Percentiles rank a stretch among this genome's conserved stretches.
phyloP scores from a whole-genome alignment of 257 asterid genomes.

The Craterostigma plantagineum region DNA sequence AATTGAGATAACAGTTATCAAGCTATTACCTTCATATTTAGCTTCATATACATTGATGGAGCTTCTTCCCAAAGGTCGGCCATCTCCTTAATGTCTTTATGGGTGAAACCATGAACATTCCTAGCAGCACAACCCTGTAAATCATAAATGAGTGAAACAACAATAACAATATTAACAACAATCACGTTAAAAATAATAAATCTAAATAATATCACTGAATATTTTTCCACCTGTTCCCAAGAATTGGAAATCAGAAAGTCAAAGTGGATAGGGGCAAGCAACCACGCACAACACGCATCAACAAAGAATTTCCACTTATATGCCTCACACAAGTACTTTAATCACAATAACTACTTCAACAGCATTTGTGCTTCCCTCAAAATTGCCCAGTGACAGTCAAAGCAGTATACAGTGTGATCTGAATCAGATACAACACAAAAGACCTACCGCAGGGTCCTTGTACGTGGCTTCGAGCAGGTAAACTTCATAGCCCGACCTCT shows the following conservation, averaged over 20 bases:
- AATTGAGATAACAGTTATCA: conserved; percentile 2
- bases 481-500: conserved; percentile 97
- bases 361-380: too few relatives aligned
- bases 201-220: too few relatives aligned
- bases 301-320: too few relatives aligned
- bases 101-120: conserved; percentile 83
- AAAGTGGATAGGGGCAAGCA: too few relatives aligned
- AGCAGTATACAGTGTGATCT: conserved; percentile 1
- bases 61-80: conserved; percentile 88
- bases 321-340: too few relatives aligned
- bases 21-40: conserved; percentile 55
- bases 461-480: conserved; percentile 85
- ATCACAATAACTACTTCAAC: too few relatives aligned
- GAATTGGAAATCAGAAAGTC: too few relatives aligned
- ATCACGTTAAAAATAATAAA: too few relatives aligned
- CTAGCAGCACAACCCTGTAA: conserved; percentile 98
- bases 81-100: conserved; percentile 58
- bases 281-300: too few relatives aligned
- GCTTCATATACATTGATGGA: conserved; percentile 63
- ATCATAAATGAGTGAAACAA: conserved; percentile 4
- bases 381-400: neutral
- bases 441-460: conserved; percentile 86
- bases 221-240: too few relatives aligned
- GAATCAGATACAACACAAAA: neutral
- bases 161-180: too few relatives aligned